These are phyloP conservation scores for Articulospora tetracladia DNA, from an alignment of 495 filamentous ascomycete species.

Conservation along the genomic window DNA sequence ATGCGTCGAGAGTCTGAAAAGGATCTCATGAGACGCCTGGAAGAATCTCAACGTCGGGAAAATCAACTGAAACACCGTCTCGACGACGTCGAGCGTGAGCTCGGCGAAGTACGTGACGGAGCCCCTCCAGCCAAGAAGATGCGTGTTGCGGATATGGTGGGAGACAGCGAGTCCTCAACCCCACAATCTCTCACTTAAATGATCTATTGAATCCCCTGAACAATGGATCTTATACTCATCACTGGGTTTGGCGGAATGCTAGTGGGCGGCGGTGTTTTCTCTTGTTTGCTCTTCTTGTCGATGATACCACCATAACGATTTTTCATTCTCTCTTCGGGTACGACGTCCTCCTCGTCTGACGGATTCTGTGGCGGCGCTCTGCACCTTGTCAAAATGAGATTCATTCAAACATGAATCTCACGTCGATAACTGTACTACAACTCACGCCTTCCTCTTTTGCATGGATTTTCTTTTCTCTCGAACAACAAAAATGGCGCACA, in stretches of 20 bases:
- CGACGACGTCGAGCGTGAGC: constrained; percentile 70
- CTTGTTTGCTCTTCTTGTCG: constrained; percentile 17
- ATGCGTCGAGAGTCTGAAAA: constrained; percentile 47
- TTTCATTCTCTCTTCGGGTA: constrained; percentile 5
- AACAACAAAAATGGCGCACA: constrained; percentile 13
- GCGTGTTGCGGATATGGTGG: constrained; percentile 33
- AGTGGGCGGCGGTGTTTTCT: constrained; percentile 5
- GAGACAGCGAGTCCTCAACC: constrained; percentile 26
- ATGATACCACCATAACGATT: constrained; percentile 27
- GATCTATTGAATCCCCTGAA: constrained; percentile 1
- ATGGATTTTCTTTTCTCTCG: constrained; percentile 6
- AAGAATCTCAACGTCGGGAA: constrained; percentile 72
- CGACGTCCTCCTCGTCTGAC: not conserved
- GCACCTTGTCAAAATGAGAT: not conserved
- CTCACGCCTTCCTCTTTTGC: constrained; percentile 1
- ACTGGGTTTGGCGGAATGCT: not conserved
- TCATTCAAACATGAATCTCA: not conserved
- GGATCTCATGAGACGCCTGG: constrained; percentile 62
- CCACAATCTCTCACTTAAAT: constrained; percentile 22
- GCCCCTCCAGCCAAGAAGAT: constrained; percentile 31
- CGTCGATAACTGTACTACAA: constrained; percentile 4
- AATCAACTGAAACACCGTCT: constrained; percentile 78
- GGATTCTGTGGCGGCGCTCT: not conserved
- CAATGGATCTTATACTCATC: constrained; percentile 6
- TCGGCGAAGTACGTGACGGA: constrained; percentile 37